Base-by-base conservation (phyloP, 495 filamentous ascomycete species). In the Aspergillus heteromorphus region DNA sequence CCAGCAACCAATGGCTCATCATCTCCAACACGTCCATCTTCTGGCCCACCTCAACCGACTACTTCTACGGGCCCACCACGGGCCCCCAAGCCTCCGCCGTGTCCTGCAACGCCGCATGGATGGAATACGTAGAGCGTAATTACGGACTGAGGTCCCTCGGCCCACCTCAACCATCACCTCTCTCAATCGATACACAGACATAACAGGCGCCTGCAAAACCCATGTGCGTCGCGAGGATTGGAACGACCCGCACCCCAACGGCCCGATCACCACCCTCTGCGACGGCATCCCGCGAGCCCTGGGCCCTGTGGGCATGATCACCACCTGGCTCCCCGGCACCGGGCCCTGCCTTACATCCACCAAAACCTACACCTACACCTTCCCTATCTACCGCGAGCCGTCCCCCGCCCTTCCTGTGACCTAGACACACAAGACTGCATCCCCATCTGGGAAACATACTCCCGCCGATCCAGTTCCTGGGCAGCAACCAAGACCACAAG, bases 1-100 rank as follows among this genome's bases (percentile, higher is more conserved):
- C 64, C 27, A 64, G 61, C 41, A 51, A 47, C 6, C 64, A 66
- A 51, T 66, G 64, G 64, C 57, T 66, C 18, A 57, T 56, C 48
- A 64, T 53, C 4, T 50, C 31, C 23, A 58, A 62, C 48, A 60
- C 64, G 0, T 41, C 58, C 14, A 45, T 66, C n/a, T 66, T 66
- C 55, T 66, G 64, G 64, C 64, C 64, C 1, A 66, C 64, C 2
- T 62, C 64, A 7, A 66, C 64, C 4, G 36, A 66, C 47, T 66
- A 66, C 50, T 63, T 51, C 21, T 66, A 66, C 30, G 64, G 64
- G 2, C 64, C 64, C 11, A 66, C 64, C 2, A 53, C 52, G n/a
- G 64, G 64, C 9, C 54, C 64, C 3, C 17, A 52, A 7, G 61
- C 64, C 5, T 55, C 64, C 2, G 61, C 40, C 4, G 64, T 66